Evolutionary conservation across 1,284 basidiomycete genomes (phyloP), one percentile per base, ranked within the genome.

Genomic region (Austroboletus rostrupii): DNA sequence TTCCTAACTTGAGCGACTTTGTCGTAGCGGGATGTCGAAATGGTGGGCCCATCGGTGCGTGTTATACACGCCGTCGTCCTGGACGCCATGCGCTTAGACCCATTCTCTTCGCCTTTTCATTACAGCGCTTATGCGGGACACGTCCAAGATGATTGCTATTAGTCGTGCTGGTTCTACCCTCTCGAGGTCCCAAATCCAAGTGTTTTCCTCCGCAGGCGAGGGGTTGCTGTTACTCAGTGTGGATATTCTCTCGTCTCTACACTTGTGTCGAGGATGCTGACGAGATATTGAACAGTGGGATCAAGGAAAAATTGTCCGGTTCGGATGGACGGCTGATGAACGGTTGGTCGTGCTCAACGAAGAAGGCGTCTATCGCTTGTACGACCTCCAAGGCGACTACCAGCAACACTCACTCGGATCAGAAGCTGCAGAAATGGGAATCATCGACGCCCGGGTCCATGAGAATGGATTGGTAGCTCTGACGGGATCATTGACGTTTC

Each of bases 321-420:
- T 94, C 58, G 92, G 91, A 26, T 94, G 91, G 86, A 90, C 90
- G 0, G 65, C 70, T 14, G 83, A 89, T 57, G 91, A 96, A 60
- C 79, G 84, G 45, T 78, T 98, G 32, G 84, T 88, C 1, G 81
- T 96, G 7, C 72, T 99, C 28, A 92, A 94, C 58, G 93, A 97
- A 67, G 93, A 97, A 60, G 96, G 96, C 16, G 77, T 81, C 10
- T 97, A 97, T 65, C 80, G 96, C 37, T 65, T 97, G 17, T 97
- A 98, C 66, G 87, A 95, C 66, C 75, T 97, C 42, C 84, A 91
- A 65, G 81, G 88, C 38, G 85, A 88, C 58, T 97, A 96, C 65
- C 75, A 81, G 47, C 92, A 96, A 57, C 79, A 87, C 63, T 90
- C 91, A 0, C 77, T 98, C 1, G 94, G 94, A 3, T 74, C 75